phyloP scores from a whole-genome alignment of 2,329 filamentous ascomycete species.

The Penicillium palitans region DNA sequence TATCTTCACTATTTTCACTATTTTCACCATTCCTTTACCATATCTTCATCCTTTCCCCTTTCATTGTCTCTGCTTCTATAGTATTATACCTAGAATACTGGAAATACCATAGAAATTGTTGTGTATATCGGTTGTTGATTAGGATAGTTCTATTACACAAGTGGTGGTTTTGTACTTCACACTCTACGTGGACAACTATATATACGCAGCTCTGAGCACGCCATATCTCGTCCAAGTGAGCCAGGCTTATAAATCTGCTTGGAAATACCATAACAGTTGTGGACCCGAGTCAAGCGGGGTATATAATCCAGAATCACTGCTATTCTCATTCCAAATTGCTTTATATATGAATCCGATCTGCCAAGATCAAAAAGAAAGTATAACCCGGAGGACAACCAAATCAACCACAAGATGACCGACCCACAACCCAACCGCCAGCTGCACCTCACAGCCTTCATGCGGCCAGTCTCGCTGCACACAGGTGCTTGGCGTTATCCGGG shows the following conservation, averaged over 20 bases:
- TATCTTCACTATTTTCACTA: too few relatives aligned
- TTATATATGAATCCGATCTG: too few relatives aligned
- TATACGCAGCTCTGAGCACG: not conserved
- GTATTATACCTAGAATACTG: too few relatives aligned
- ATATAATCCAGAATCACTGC: not conserved
- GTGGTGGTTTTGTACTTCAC: not conserved
- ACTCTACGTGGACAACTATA: not conserved
- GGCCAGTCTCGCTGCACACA: slow-evolving; percentile 57
- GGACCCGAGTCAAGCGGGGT: not conserved
- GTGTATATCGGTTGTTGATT: too few relatives aligned
- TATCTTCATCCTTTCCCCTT: too few relatives aligned
- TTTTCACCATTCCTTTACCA: too few relatives aligned
- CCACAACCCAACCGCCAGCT: slow-evolving; percentile 33
- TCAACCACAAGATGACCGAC: slow-evolving; percentile 18
- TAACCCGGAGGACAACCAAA: not conserved
- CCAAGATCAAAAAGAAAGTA: not conserved
- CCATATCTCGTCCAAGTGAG: not conserved
- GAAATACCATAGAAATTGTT: too few relatives aligned
- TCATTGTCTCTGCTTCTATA: too few relatives aligned
- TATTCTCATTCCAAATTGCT: not conserved
- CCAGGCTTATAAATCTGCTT: slow-evolving; percentile 4
- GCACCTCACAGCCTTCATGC: slow-evolving; percentile 61
- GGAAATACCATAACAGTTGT: not conserved
- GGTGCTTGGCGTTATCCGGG: slow-evolving; percentile 60
- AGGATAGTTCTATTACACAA: not conserved